Conservation (phyloP, 2,329 filamentous ascomycete genomes). For the Xylariaceae sp. region DNA sequence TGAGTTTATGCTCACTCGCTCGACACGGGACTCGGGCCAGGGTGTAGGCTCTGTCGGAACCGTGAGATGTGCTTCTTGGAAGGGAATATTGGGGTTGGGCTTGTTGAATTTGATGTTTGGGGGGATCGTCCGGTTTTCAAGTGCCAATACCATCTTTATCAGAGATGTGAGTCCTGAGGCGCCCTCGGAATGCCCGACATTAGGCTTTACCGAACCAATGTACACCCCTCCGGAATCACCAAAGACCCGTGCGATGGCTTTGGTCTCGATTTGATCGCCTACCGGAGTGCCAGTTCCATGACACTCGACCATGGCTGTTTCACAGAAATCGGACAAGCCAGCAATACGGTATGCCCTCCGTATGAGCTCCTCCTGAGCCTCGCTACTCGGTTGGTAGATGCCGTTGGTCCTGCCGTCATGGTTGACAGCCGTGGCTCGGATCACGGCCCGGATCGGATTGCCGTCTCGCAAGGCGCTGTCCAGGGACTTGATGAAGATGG, state of each 20-base stretch:
- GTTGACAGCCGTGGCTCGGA: conserved; percentile 34
- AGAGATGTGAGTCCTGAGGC: conserved; percentile 38
- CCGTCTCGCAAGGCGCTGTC: conserved; percentile 41
- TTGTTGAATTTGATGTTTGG: conserved; percentile 35
- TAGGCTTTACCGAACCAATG: conserved; percentile 25
- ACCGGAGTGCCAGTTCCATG: conserved; percentile 25
- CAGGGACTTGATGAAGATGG: conserved; percentile 42
- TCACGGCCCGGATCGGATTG: conserved; percentile 38
- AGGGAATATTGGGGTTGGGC: conserved; percentile 30
- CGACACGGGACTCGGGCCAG: conserved; percentile 27
- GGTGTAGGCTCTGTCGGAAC: conserved; percentile 28
- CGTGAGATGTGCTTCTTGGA: too few species aligned
- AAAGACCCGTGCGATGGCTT: conserved; percentile 27
- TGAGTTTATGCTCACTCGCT: conserved; percentile 29
- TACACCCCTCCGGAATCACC: conserved; percentile 13
- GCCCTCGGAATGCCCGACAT: conserved; percentile 39
- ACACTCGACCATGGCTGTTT: conserved; percentile 20
- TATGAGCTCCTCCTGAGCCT: conserved; percentile 21
- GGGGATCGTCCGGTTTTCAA: conserved; percentile 36
- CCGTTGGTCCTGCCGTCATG: conserved; percentile 37
- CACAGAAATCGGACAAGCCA: conserved; percentile 12
- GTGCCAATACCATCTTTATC: conserved; percentile 38
- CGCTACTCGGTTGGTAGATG: conserved; percentile 14
- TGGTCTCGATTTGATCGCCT: conserved; percentile 33
- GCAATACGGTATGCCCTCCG: conserved; percentile 13